Conservation (phyloP, 495 filamentous ascomycete genomes). For the Penicillium manginii region DNA sequence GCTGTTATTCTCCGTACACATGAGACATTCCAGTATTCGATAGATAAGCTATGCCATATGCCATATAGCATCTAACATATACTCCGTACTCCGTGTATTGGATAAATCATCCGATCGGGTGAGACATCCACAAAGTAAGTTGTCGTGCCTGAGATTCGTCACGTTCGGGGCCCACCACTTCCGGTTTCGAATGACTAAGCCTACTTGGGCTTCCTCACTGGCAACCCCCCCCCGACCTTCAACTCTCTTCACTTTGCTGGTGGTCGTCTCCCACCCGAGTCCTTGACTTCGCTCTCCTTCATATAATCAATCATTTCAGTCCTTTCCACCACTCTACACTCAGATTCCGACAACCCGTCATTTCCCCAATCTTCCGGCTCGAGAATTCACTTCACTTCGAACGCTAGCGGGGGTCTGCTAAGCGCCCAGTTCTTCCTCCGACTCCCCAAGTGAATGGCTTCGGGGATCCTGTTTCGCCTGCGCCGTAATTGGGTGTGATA, state of each 20-base stretch:
- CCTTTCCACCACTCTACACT: slow-evolving; percentile 12
- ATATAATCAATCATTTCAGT: slow-evolving; percentile 2
- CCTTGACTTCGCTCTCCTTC: slow-evolving; percentile 10
- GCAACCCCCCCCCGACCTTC: slow-evolving; percentile 10
- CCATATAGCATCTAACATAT: neutral
- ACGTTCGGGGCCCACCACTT: slow-evolving; percentile 9
- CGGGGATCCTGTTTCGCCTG: slow-evolving; percentile 2
- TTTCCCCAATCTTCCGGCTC: slow-evolving; percentile 8
- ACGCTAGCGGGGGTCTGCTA: slow-evolving; percentile 24
- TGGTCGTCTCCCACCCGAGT: slow-evolving; percentile 16
- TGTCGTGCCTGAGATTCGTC: slow-evolving; percentile 8
- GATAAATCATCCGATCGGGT: slow-evolving; percentile 2
- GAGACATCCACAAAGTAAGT: neutral
- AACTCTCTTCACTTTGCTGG: slow-evolving; percentile 13
- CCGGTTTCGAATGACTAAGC: slow-evolving; percentile 23
- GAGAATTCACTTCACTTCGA: slow-evolving; percentile 9
- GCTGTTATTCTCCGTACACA: neutral
- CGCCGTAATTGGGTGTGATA: slow-evolving; percentile 18
- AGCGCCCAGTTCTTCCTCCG: slow-evolving; percentile 5
- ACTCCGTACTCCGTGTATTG: too few relatives aligned
- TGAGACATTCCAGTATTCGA: neutral
- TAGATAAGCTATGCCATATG: too few relatives aligned
- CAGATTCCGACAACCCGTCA: slow-evolving; percentile 6
- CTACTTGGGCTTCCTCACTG: slow-evolving; percentile 3
- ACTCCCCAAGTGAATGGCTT: slow-evolving; percentile 27